These are phyloP conservation scores for Sporothrix brasiliensis DNA, from an alignment of 2,329 filamentous ascomycete species.

Conservation along the genomic window DNA sequence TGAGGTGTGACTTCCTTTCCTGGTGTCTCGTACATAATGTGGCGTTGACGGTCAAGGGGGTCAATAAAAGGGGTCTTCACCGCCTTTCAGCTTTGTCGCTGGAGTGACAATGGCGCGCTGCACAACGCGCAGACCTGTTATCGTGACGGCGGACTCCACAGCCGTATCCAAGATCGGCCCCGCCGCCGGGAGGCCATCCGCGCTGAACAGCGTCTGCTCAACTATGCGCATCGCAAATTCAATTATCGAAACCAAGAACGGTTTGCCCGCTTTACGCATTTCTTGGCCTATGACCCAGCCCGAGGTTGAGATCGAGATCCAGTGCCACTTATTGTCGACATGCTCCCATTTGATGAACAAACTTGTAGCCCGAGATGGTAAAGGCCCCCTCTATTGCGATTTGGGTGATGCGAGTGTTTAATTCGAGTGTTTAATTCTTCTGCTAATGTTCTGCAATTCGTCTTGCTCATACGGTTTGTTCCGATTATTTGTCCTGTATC, in stretches of 20 bases:
- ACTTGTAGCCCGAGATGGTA: too few species aligned
- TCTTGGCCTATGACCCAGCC: too few species aligned
- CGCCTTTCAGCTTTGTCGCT: too few species aligned
- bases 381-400: too few species aligned
- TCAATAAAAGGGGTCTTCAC: too few species aligned
- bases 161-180: not conserved
- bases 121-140: too few species aligned
- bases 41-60: too few species aligned
- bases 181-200: not conserved
- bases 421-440: not conserved
- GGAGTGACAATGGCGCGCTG: too few species aligned
- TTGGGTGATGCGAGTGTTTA: not conserved
- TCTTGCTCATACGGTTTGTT: too few species aligned
- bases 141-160: too few species aligned
- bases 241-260: not conserved
- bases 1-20: not conserved
- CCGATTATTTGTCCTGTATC: not conserved
- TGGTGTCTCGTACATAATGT: too few species aligned
- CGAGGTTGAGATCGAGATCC: constrained; percentile 1
- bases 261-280: too few species aligned
- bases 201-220: not conserved
- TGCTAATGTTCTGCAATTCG: not conserved
- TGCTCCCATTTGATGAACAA: not conserved
- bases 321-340: not conserved
- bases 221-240: not conserved